Conservation (phyloP, 495 filamentous ascomycete genomes). For the Penicillium paxilli region DNA sequence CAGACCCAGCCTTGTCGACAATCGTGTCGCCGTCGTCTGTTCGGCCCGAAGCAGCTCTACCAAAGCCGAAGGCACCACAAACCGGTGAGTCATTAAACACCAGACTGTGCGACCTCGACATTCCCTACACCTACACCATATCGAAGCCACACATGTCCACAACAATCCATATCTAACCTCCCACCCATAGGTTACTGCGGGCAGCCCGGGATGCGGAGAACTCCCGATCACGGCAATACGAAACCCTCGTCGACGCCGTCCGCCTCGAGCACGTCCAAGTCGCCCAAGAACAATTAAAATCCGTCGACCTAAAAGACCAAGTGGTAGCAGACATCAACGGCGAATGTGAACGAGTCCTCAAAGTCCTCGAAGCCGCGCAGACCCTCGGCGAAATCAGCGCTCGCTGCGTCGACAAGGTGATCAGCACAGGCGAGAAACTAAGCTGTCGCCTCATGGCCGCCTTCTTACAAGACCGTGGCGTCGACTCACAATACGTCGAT, state of each 20-base stretch:
- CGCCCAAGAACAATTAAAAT: constrained; percentile 60
- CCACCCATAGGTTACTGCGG: constrained; percentile 57
- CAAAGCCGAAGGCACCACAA: constrained; percentile 91
- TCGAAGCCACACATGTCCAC: too few relatives aligned
- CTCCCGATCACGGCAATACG: constrained; percentile 60
- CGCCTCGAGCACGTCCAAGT: constrained; percentile 71
- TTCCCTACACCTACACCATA: background rate
- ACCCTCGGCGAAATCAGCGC: constrained; percentile 71
- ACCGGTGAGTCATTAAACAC: constrained; percentile 66
- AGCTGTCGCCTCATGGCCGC: constrained; percentile 86
- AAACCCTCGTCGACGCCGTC: constrained; percentile 71
- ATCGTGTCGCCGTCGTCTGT: constrained; percentile 84
- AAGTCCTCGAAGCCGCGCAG: constrained; percentile 59
- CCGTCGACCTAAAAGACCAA: constrained; percentile 54
- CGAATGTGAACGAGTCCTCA: constrained; percentile 67
- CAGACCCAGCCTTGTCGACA: constrained; percentile 64
- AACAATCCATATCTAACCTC: constrained; percentile 9
- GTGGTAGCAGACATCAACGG: constrained; percentile 62
- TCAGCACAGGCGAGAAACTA: constrained; percentile 92
- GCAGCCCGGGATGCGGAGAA: constrained; percentile 68
- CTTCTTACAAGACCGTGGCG: constrained; percentile 71
- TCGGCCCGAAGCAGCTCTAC: constrained; percentile 89
- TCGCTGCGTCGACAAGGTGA: constrained; percentile 81
- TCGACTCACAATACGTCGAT: constrained; percentile 85
- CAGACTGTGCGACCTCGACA: too few relatives aligned